Percentiles rank a stretch among this genome's conserved stretches.
Evolutionary conservation across 169 alveolate species (phyloP).

Genomic region (Cryptosporidium viatorum): DNA sequence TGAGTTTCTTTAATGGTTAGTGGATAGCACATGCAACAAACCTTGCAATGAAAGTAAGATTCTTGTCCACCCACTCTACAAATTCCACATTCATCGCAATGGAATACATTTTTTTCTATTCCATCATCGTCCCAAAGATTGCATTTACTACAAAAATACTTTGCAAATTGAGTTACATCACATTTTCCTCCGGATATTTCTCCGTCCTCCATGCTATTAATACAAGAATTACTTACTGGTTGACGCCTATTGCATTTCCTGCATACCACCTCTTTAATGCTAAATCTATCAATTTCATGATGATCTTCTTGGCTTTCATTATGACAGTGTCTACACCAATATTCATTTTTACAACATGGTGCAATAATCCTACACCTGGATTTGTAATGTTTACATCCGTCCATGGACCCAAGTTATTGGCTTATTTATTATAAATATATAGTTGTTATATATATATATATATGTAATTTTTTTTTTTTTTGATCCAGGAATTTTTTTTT

Average conservation of each 20-base stretch:
- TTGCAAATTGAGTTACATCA: constrained; percentile 67
- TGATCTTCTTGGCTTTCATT: constrained; percentile 76
- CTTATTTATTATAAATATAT: too few relatives aligned
- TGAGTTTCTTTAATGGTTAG: constrained; percentile 71
- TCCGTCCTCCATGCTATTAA: not conserved
- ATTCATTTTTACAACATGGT: constrained; percentile 75
- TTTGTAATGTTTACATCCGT: constrained; percentile 75
- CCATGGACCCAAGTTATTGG: constrained; percentile 12
- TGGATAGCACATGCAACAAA: constrained; percentile 81
- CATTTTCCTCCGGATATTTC: constrained; percentile 18
- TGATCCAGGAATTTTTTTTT: not conserved
- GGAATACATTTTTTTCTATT: constrained; percentile 80
- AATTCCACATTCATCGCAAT: constrained; percentile 86
- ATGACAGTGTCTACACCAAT: constrained; percentile 82
- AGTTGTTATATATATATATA: not conserved
- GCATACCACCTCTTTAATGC: constrained; percentile 76
- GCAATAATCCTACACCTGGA: constrained; percentile 46
- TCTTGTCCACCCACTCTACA: constrained; percentile 85
- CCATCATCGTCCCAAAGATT: constrained; percentile 82
- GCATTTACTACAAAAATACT: constrained; percentile 77
- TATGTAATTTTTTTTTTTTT: not conserved
- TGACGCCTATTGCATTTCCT: constrained; percentile 75
- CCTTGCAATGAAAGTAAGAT: constrained; percentile 84
- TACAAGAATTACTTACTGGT: constrained; percentile 62
- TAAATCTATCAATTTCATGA: constrained; percentile 77